Percentiles rank a stretch among this genome's conserved stretches.
phyloP scores from a whole-genome alignment of 805 yeast species.

The Zygotorulaspora florentina region DNA sequence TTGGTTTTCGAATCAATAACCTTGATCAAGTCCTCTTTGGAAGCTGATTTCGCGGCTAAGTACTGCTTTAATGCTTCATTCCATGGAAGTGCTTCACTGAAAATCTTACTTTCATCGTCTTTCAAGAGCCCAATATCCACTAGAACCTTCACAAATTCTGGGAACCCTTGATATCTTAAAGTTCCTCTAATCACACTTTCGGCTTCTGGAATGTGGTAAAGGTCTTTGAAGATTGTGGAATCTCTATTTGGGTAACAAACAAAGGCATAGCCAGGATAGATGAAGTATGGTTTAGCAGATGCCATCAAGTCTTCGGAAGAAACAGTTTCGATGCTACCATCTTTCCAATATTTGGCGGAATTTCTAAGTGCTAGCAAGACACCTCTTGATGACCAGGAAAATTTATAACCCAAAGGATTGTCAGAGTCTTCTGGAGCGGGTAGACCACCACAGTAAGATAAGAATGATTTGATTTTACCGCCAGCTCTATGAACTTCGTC shows the following conservation, averaged over 20 bases:
- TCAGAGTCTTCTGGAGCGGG: slow-evolving; percentile 98
- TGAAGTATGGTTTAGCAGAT: slow-evolving; percentile 89
- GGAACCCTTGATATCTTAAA: slow-evolving; percentile 97
- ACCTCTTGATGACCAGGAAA: slow-evolving; percentile 99
- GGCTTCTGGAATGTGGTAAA: slow-evolving; percentile 94
- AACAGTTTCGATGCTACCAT: slow-evolving; percentile 77
- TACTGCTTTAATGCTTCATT: slow-evolving; percentile 76
- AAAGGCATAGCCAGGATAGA: slow-evolving; percentile 92
- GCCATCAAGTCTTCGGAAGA: slow-evolving; percentile 91
- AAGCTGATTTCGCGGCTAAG: slow-evolving; percentile 66
- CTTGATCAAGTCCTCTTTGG: slow-evolving; percentile 68
- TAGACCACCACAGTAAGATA: slow-evolving; percentile 97
- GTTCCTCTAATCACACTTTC: slow-evolving; percentile 96
- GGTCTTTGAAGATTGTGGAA: slow-evolving; percentile 87
- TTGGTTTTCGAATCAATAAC: slow-evolving; percentile 73
- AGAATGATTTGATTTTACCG: slow-evolving; percentile 90
- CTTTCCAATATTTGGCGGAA: slow-evolving; percentile 82
- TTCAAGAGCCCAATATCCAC: slow-evolving; percentile 91
- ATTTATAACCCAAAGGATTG: slow-evolving; percentile 97
- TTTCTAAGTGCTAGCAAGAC: slow-evolving; percentile 93
- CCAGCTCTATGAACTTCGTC: slow-evolving; percentile 89
- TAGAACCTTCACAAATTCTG: slow-evolving; percentile 91
- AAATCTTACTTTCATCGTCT: slow-evolving; percentile 63
- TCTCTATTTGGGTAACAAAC: slow-evolving; percentile 98
- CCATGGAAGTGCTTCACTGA: slow-evolving; percentile 68